Percentiles rank a stretch among this genome's conserved stretches.
These are phyloP conservation scores for Dissoconium aciculare DNA, from an alignment of 2,329 filamentous ascomycete genomes.

Conservation along the genomic window DNA sequence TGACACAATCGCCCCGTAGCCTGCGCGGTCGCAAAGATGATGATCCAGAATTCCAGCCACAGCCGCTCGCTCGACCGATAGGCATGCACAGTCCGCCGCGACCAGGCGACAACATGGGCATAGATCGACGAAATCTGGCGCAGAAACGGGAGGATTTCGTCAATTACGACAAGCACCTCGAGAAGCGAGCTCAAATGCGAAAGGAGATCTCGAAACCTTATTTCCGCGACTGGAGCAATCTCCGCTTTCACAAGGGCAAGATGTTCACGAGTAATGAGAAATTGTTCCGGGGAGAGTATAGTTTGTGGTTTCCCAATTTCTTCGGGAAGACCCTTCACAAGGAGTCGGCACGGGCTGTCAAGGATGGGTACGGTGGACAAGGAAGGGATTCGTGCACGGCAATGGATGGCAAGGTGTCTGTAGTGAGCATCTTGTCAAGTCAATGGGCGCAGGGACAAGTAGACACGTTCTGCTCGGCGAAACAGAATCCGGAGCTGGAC, in stretches of 20 bases:
- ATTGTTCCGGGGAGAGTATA: constrained; percentile 67
- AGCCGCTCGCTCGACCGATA: constrained; percentile 55
- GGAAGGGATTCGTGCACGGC: constrained; percentile 57
- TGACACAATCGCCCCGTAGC: constrained; percentile 12
- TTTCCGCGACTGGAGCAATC: constrained; percentile 87
- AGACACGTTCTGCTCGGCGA: constrained; percentile 51
- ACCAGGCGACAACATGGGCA: constrained; percentile 66
- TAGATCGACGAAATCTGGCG: constrained; percentile 50
- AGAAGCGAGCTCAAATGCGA: constrained; percentile 58
- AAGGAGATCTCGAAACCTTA: constrained; percentile 72
- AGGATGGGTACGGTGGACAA: constrained; percentile 24
- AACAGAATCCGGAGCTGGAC: constrained; percentile 55
- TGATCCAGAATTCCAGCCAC: constrained; percentile 34
- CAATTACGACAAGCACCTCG: constrained; percentile 70
- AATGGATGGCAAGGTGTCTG: constrained; percentile 51
- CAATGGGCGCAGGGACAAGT: constrained; percentile 76
- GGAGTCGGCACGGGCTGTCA: constrained; percentile 51
- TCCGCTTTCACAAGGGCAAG: constrained; percentile 72
- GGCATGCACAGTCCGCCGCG: constrained; percentile 61
- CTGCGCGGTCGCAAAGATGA: constrained; percentile 16
- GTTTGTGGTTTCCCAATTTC: constrained; percentile 89
- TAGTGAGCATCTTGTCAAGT: constrained; percentile 70
- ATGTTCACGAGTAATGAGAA: constrained; percentile 73
- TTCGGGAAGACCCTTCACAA: constrained; percentile 61
- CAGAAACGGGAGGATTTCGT: constrained; percentile 68